These are phyloP conservation scores for Atalantia buxifolia DNA, from an alignment of 345 rosid species.

Conservation along the genomic window DNA sequence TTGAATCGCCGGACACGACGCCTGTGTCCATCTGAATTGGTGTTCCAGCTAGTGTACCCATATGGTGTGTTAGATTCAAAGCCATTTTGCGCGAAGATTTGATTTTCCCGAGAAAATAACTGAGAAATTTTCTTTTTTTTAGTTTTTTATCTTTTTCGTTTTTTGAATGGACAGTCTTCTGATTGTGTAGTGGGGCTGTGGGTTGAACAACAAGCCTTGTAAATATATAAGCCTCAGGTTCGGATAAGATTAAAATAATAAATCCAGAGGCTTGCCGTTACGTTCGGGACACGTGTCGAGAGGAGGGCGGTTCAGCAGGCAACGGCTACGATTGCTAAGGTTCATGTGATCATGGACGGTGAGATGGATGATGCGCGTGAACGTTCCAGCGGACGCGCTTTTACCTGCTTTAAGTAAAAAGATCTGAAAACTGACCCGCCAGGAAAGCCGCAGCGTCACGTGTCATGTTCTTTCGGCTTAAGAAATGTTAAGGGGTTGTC, in stretches of 20 bases:
- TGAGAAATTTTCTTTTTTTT: neutral
- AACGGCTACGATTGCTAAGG: constrained; percentile 43
- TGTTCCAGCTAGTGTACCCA: constrained; percentile 61
- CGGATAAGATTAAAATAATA: constrained; percentile 36
- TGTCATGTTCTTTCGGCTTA: constrained; percentile 7
- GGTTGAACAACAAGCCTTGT: neutral
- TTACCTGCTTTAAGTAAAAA: neutral
- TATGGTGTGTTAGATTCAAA: constrained; percentile 59
- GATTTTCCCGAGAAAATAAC: constrained; percentile 3
- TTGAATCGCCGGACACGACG: constrained; percentile 27
- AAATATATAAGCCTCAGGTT: constrained; percentile 27
- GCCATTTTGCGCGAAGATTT: constrained; percentile 41
- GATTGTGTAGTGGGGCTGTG: neutral
- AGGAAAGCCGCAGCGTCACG: neutral
- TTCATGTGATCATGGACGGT: constrained; percentile 46
- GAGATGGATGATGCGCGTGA: constrained; percentile 32
- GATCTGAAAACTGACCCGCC: neutral
- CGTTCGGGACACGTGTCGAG: neutral
- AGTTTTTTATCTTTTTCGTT: neutral
- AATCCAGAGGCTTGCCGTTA: neutral
- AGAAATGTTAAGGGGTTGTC: neutral
- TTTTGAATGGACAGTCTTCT: neutral
- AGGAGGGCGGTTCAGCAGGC: constrained; percentile 21
- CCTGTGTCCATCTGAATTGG: constrained; percentile 35
- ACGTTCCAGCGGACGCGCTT: constrained; percentile 29